Conservation (phyloP, 139 green algal species). For the Haematococcus sp. region DNA sequence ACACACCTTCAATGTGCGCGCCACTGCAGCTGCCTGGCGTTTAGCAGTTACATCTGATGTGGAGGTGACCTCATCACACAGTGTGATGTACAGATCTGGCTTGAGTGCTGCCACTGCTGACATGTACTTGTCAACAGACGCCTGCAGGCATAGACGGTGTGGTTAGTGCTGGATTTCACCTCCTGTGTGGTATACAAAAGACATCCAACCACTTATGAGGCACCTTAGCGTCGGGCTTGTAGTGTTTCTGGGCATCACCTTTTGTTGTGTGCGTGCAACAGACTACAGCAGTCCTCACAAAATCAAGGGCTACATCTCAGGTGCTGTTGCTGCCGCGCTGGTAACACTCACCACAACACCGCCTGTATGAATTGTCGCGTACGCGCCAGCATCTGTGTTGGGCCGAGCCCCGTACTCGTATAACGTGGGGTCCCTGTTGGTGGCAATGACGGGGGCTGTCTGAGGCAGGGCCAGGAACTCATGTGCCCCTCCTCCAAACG, state of each 20-base stretch:
- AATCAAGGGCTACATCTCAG: too few relatives aligned
- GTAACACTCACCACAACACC: slow-evolving; percentile 22
- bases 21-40: background rate
- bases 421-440: slow-evolving; percentile 56
- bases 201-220: too few relatives aligned
- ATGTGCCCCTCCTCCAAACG: slow-evolving; percentile 18
- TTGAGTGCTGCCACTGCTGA: slow-evolving; percentile 39
- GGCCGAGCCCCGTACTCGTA: slow-evolving; percentile 53
- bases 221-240: too few relatives aligned
- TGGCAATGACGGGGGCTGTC: slow-evolving; percentile 37
- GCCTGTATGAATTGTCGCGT: slow-evolving; percentile 46
- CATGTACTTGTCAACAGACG: slow-evolving; percentile 58
- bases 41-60: background rate
- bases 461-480: slow-evolving; percentile 43
- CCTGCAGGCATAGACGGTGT: slow-evolving; percentile 35
- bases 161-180: too few relatives aligned
- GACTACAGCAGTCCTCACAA: too few relatives aligned
- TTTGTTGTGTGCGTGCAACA: too few relatives aligned
- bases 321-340: too few relatives aligned
- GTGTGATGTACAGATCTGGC: slow-evolving; percentile 58
- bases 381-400: slow-evolving; percentile 31
- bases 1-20: background rate
- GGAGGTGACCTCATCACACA: slow-evolving; percentile 63
- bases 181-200: too few relatives aligned
- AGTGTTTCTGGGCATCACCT: slow-evolving; percentile 2